Evolutionary conservation across 176 grass and related monocot genomes (phyloP).

Genomic region (Bromus sterilis): DNA sequence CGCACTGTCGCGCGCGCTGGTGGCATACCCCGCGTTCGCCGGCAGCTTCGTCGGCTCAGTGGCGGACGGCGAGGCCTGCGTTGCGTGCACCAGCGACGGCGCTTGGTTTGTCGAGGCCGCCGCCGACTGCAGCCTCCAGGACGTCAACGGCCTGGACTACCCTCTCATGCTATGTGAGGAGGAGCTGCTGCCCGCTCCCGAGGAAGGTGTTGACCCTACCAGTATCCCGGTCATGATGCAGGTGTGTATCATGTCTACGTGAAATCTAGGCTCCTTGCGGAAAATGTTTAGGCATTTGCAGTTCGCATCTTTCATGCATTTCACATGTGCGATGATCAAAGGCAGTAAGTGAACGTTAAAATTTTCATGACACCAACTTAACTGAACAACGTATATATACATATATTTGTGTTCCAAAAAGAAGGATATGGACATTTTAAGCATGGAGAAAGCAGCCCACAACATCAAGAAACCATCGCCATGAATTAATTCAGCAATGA

Average conservation of each 20-base stretch:
- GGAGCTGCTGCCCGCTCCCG: slow-evolving; percentile 42
- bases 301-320: background rate
- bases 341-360: background rate
- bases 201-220: slow-evolving; percentile 24
- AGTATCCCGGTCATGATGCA: slow-evolving; percentile 62
- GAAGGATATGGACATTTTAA: too few species aligned
- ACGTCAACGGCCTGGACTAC: slow-evolving; percentile 59
- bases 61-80: slow-evolving; percentile 17
- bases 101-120: slow-evolving; percentile 62
- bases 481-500: too few species aligned
- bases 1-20: slow-evolving; percentile 49
- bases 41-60: slow-evolving; percentile 47
- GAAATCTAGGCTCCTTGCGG: background rate
- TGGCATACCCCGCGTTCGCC: slow-evolving; percentile 51
- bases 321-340: background rate
- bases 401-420: too few species aligned
- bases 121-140: slow-evolving; percentile 44
- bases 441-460: too few species aligned
- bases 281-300: background rate
- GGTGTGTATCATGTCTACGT: background rate
- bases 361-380: background rate
- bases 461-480: too few species aligned
- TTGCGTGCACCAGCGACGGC: slow-evolving; percentile 48
- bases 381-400: too few species aligned
- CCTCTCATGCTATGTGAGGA: slow-evolving; percentile 49